Evolutionary conservation across 208 protist species (phyloP), one percentile per base, ranked within the genome.

Genomic region (Leishmania martiniquensis): DNA sequence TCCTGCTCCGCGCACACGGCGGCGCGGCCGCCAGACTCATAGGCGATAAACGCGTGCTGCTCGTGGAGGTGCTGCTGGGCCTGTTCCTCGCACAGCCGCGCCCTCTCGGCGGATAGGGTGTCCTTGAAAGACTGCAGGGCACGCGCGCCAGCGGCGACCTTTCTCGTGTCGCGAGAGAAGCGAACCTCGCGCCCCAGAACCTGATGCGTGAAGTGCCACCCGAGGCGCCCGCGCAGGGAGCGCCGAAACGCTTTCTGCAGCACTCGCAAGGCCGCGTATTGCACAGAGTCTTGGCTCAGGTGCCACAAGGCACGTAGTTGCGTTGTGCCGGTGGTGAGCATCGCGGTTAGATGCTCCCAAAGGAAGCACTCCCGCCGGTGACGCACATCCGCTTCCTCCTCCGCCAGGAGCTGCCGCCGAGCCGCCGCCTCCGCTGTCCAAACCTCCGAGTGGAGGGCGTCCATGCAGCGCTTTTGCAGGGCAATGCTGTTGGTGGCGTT

Each of bases 201-300:
- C 37, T 69, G 55, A 78, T 96, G 85, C 5, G 89, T 90, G 52
- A 59, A 78, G 10, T 82, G 90, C 85, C 90, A 94, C 29, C 90
- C 90, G 15, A 95, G 77, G 12, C 74, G 77, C 5, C 89, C 89
- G 20, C 70, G 72, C 60, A 84, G 75, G 42, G 76, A 90, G 39
- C 71, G 78, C 15, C 78, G 82, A 63, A 91, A 85, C 29, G 86
- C 78, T 0, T 81, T 80, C 72, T 96, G 92, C 60, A 96, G 80
- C 29, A 77, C 80, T 42, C 69, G 6, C 45, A 95, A 78, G 4
- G 87, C 85, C 9, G 68, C 37, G 32, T 65, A 79, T 29, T 70
- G 49, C 42, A 32, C 49, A 1, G 78, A 57, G 44, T 69, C 54
- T 7, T 69, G 29, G 66, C 72, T 77, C 70, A 86, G 79, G 2